A percentile compares a stretch with the other conserved stretches of the same genome.
These are phyloP conservation scores for Eremothecium gossypii DNA, from an alignment of 1,139 yeast genomes.

Conservation along the genomic window DNA sequence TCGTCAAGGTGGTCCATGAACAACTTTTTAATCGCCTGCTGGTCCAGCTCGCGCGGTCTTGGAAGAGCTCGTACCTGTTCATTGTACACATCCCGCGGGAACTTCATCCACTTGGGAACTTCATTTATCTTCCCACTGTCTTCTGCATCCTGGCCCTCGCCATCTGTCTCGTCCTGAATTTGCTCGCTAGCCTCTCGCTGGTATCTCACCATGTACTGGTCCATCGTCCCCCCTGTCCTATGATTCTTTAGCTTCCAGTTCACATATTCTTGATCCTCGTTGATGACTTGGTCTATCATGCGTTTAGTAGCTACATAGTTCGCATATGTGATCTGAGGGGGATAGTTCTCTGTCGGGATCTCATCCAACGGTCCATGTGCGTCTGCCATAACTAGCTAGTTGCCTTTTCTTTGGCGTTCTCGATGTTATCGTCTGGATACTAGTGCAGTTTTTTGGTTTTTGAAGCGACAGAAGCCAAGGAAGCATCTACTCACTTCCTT, in stretches of 20 bases:
- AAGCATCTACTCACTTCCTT: no score
- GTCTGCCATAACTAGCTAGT: constrained; percentile 7
- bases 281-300: constrained; percentile 27
- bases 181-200: constrained; percentile 3
- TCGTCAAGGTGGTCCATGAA: constrained; percentile 64
- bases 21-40: constrained; percentile 51
- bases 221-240: constrained; percentile 28
- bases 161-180: background rate
- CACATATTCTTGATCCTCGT: constrained; percentile 29
- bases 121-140: constrained; percentile 14
- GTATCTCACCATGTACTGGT: constrained; percentile 13
- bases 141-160: background rate
- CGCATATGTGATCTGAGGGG: constrained; percentile 22
- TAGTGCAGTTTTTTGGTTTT: no score
- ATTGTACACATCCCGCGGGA: constrained; percentile 23
- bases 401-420: no score
- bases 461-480: no score
- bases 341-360: constrained; percentile 25
- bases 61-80: constrained; percentile 11
- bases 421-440: no score
- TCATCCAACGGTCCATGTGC: constrained; percentile 27
- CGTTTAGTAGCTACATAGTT: constrained; percentile 26
- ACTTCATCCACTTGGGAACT: constrained; percentile 20
- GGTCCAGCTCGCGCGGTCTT: constrained; percentile 30
- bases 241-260: constrained; percentile 25